Evolutionary conservation across 176 grass and related monocot genomes (phyloP).

Genomic region (Canna indica): DNA sequence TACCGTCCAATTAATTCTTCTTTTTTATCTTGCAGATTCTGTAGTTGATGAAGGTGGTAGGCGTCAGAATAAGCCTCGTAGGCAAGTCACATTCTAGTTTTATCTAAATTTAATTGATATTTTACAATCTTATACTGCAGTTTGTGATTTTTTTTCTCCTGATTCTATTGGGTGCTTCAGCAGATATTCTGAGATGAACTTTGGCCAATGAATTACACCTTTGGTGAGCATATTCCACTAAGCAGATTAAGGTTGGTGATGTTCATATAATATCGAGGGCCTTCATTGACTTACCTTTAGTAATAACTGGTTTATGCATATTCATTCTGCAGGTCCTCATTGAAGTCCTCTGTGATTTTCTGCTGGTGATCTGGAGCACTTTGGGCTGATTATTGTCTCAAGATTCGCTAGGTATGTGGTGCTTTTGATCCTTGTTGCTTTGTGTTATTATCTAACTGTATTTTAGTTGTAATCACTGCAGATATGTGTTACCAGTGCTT

Average conservation of each 20-base stretch:
- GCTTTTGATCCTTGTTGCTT: background rate
- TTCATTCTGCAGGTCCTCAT: constrained; percentile 11
- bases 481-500: background rate
- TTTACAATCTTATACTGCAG: background rate
- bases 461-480: background rate
- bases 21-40: constrained; percentile 42
- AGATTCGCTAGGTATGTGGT: constrained; percentile 7
- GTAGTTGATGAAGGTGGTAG: constrained; percentile 63
- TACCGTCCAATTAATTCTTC: background rate
- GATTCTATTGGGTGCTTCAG: constrained; percentile 20
- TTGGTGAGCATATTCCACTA: constrained; percentile 25
- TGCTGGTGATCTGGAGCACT: constrained; percentile 13
- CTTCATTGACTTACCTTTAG: background rate
- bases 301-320: no score
- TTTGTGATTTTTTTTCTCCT: constrained; percentile 3
- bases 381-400: constrained; percentile 9
- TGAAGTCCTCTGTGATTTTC: constrained; percentile 16
- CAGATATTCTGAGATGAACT: constrained; percentile 99
- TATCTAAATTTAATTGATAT: background rate
- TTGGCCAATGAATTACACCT: constrained; percentile 66
- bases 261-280: background rate
- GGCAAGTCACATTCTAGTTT: constrained; percentile 26
- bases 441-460: background rate
- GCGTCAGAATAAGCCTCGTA: constrained; percentile 96
- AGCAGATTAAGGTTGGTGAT: constrained; percentile 24